Evolutionary conservation across 2,329 filamentous ascomycete species (phyloP).

Genomic region (Teratosphaeria pseudoeucalypti): DNA sequence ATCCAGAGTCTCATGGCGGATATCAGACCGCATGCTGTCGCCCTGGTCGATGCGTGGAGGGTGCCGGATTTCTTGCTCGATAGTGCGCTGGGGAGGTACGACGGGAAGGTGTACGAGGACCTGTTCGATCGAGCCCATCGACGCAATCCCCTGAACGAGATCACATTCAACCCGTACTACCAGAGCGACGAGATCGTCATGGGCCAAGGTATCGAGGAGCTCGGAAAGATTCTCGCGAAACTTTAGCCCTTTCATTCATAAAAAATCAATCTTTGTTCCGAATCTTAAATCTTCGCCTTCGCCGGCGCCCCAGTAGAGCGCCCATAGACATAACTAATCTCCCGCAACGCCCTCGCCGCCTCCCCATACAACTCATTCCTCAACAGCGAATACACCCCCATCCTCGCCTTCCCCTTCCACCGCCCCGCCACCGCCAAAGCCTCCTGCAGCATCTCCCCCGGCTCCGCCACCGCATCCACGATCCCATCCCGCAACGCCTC

Average conservation of each 20-base stretch:
- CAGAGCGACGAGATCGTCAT: slow-evolving; percentile 40
- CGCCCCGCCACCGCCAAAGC: slow-evolving; percentile 36
- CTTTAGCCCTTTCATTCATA: slow-evolving; percentile 3
- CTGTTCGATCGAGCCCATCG: slow-evolving; percentile 42
- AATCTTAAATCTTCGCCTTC: slow-evolving; percentile 39
- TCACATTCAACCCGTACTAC: slow-evolving; percentile 42
- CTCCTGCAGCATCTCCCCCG: slow-evolving; percentile 38
- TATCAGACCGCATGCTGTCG: slow-evolving; percentile 42
- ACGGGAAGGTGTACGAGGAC: slow-evolving; percentile 46
- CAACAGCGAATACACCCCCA: slow-evolving; percentile 43
- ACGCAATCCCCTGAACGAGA: slow-evolving; percentile 40
- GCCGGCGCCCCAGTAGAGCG: slow-evolving; percentile 31
- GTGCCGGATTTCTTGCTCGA: slow-evolving; percentile 44
- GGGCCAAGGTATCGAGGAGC: slow-evolving; percentile 27
- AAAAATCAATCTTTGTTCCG: background rate
- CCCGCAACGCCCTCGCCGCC: slow-evolving; percentile 39
- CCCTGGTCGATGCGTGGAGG: slow-evolving; percentile 42
- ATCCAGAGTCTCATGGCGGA: slow-evolving; percentile 39
- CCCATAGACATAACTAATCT: slow-evolving; percentile 46
- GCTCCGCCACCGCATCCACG: slow-evolving; percentile 42
- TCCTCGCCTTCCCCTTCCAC: slow-evolving; percentile 33
- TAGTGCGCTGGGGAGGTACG: slow-evolving; percentile 41
- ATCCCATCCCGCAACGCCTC: slow-evolving; percentile 43
- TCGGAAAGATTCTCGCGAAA: slow-evolving; percentile 22
- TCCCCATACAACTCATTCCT: slow-evolving; percentile 46